These are phyloP conservation scores for Kwoniella mangroviensis DNA, from an alignment of 768 basidiomycete genomes.

Conservation along the genomic window DNA sequence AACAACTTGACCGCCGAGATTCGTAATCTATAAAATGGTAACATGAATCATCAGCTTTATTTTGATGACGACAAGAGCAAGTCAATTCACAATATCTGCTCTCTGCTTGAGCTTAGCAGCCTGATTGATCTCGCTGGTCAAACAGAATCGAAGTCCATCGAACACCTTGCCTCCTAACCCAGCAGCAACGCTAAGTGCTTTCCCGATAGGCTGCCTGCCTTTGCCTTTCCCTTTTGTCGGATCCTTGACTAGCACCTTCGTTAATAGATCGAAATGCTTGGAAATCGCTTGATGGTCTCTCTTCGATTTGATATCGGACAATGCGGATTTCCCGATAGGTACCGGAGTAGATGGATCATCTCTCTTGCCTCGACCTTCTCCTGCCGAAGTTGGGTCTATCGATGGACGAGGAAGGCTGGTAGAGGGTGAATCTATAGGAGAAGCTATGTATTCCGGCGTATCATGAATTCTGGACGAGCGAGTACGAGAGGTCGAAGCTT, in stretches of 20 bases:
- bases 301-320: constrained; percentile 24
- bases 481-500: not conserved
- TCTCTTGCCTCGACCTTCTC: constrained; percentile 30
- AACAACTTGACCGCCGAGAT: constrained; percentile 38
- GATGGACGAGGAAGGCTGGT: not conserved
- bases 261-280: constrained; percentile 38
- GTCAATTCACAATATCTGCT: constrained; percentile 39
- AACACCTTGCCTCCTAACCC: constrained; percentile 37
- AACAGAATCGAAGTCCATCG: constrained; percentile 42
- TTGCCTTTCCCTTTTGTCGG: constrained; percentile 1
- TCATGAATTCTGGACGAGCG: constrained; percentile 10
- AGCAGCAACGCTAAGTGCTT: constrained; percentile 5
- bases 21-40: constrained; percentile 29
- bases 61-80: not conserved
- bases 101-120: constrained; percentile 33
- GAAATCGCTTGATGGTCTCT: constrained; percentile 37
- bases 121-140: constrained; percentile 35
- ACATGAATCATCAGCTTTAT: not conserved
- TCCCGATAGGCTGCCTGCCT: not conserved
- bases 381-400: not conserved
- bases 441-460: constrained; percentile 25
- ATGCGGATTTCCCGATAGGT: constrained; percentile 32
- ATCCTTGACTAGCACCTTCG: constrained; percentile 17
- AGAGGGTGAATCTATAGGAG: constrained; percentile 40
- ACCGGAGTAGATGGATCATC: constrained; percentile 42